phyloP scores from a whole-genome alignment of 2,329 filamentous ascomycete species.

The Beauveria caledonica region DNA sequence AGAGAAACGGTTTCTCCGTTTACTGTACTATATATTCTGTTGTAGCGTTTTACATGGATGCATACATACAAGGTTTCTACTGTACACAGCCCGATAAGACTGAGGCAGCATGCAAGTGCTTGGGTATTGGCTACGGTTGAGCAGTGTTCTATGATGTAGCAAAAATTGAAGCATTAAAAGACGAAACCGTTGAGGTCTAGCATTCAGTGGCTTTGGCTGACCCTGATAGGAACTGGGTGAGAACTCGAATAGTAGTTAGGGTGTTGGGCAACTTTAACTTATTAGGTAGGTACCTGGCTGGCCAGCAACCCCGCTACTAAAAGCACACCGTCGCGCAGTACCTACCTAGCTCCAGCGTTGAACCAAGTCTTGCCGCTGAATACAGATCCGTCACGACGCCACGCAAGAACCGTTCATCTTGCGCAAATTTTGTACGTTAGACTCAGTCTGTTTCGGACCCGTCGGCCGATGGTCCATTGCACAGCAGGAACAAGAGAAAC shows the following conservation, averaged over 20 bases:
- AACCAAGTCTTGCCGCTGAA: background rate
- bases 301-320: background rate
- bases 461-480: conserved; percentile 7
- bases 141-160: background rate
- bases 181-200: no score
- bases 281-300: no score
- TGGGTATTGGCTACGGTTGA: background rate
- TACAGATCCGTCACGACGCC: no score
- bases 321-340: background rate
- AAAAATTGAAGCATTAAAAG: no score
- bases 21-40: conserved; percentile 8
- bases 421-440: background rate
- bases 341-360: background rate
- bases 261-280: no score
- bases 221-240: no score
- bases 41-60: conserved; percentile 7
- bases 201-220: background rate
- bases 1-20: background rate
- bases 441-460: background rate
- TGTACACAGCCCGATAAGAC: no score
- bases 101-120: background rate
- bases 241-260: no score
- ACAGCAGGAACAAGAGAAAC: background rate
- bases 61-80: conserved; percentile 2
- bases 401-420: background rate